Evolutionary conservation across 768 basidiomycete species (phyloP).

Genomic region (Naganishia antarctica): DNA sequence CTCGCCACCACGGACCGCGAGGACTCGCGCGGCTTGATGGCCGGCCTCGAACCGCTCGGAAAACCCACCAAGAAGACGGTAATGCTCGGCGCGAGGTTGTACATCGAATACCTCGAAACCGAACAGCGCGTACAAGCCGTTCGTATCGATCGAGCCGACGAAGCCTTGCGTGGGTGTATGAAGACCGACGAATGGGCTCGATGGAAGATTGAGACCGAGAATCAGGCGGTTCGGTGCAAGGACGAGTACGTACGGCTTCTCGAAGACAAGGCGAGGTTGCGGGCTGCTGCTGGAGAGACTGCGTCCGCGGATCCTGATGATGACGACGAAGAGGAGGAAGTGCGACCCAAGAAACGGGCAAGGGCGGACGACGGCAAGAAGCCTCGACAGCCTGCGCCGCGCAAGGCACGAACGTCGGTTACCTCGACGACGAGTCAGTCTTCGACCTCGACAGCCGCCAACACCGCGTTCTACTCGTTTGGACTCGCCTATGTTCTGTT

Average conservation of each 20-base stretch:
- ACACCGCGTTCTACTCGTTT: constrained; percentile 25
- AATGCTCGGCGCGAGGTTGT: constrained; percentile 43
- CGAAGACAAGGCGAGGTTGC: constrained; percentile 1
- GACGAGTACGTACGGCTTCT: constrained; percentile 2
- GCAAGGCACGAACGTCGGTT: not conserved
- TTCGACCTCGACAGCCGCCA: not conserved
- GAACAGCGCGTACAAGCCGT: not conserved
- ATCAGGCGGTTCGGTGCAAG: not conserved
- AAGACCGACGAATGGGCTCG: not conserved
- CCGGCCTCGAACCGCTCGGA: constrained; percentile 43
- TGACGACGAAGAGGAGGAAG: constrained; percentile 25
- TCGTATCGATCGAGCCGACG: constrained; percentile 8
- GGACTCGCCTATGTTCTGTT: constrained; percentile 28
- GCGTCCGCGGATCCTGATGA: constrained; percentile 5
- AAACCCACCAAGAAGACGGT: constrained; percentile 47
- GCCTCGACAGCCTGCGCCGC: not conserved
- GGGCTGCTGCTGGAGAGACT: not conserved
- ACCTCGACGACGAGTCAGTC: not conserved
- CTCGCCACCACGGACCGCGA: constrained; percentile 38
- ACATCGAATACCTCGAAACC: constrained; percentile 38
- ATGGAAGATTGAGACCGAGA: constrained; percentile 12
- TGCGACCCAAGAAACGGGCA: constrained; percentile 24
- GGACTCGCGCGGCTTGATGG: constrained; percentile 35
- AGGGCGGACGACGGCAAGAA: constrained; percentile 5
- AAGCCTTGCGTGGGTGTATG: not conserved